These are phyloP conservation scores for Multifurca ochricompacta DNA, from an alignment of 768 basidiomycete genomes.

Conservation along the genomic window DNA sequence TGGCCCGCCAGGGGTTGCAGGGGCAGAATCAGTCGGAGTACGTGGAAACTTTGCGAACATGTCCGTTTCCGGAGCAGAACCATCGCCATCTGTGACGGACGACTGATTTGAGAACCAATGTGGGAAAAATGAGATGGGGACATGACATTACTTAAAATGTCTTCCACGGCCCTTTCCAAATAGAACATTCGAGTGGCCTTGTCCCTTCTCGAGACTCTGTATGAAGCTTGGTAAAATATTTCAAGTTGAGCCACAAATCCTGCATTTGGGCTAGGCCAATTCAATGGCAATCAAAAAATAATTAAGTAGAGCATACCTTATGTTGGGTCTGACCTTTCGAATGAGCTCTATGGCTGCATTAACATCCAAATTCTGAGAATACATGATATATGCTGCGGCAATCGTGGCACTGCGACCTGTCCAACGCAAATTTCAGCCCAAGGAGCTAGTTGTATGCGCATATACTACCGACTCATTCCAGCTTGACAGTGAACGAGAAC, in stretches of 20 bases:
- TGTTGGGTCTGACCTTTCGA: constrained; percentile 51
- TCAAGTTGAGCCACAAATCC: constrained; percentile 77
- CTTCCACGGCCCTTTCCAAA: constrained; percentile 62
- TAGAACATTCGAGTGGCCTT: constrained; percentile 77
- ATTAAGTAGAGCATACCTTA: constrained; percentile 47
- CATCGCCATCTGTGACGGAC: constrained; percentile 57
- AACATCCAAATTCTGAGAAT: constrained; percentile 48
- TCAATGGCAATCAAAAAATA: constrained; percentile 3
- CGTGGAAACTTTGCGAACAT: constrained; percentile 74
- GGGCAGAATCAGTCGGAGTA: constrained; percentile 53
- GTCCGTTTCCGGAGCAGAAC: constrained; percentile 49
- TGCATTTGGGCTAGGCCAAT: constrained; percentile 62
- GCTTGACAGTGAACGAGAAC: constrained; percentile 90
- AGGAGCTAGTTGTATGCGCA: background rate
- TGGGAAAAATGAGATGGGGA: background rate
- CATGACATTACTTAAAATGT: constrained; percentile 64
- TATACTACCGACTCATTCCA: constrained; percentile 68
- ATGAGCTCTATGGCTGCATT: constrained; percentile 64
- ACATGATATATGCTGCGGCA: constrained; percentile 86
- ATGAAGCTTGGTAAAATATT: constrained; percentile 67
- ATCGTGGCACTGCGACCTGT: constrained; percentile 79
- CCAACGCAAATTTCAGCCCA: background rate
- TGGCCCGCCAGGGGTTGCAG: constrained; percentile 51
- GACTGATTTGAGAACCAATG: constrained; percentile 9
- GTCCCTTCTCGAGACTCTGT: constrained; percentile 56